These are phyloP conservation scores for Daldinia concentrica DNA, from an alignment of 495 filamentous ascomycete species.

Conservation along the genomic window DNA sequence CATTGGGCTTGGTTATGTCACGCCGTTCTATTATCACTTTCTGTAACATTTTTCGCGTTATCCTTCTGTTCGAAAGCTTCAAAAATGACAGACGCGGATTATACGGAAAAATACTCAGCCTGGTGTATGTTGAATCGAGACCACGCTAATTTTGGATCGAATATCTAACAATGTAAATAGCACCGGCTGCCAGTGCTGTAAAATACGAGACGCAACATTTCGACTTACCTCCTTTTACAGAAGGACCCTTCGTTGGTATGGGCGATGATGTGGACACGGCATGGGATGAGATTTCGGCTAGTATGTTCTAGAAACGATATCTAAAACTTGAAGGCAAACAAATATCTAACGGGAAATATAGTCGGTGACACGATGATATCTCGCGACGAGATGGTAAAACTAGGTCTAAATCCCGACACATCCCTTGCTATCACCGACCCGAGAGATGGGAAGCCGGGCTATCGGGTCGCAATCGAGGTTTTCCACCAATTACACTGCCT, in stretches of 20 bases:
- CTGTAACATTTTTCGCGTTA: constrained; percentile 54
- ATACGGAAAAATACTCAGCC: constrained; percentile 43
- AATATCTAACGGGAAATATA: constrained; percentile 12
- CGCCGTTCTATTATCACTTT: constrained; percentile 53
- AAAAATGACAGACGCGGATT: constrained; percentile 40
- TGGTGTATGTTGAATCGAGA: constrained; percentile 44
- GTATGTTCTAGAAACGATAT: constrained; percentile 39
- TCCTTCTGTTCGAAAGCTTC: constrained; percentile 50
- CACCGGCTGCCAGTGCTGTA: constrained; percentile 56
- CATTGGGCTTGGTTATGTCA: constrained; percentile 58
- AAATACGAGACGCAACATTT: constrained; percentile 57
- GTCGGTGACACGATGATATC: constrained; percentile 63
- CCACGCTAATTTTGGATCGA: background rate
- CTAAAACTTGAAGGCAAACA: background rate
- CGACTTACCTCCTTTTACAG: constrained; percentile 51
- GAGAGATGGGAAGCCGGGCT: constrained; percentile 59
- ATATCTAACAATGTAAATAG: constrained; percentile 44
- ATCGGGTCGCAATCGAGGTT: constrained; percentile 63
- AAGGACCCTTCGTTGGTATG: constrained; percentile 55
- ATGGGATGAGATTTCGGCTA: constrained; percentile 57
- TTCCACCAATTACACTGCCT: constrained; percentile 67
- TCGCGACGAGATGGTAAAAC: constrained; percentile 55
- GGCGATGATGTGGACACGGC: constrained; percentile 56
- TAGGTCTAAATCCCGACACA: constrained; percentile 55
- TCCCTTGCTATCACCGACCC: constrained; percentile 59